Conservation (phyloP, 2,329 filamentous ascomycete genomes). For the Cordyceps sp. region DNA sequence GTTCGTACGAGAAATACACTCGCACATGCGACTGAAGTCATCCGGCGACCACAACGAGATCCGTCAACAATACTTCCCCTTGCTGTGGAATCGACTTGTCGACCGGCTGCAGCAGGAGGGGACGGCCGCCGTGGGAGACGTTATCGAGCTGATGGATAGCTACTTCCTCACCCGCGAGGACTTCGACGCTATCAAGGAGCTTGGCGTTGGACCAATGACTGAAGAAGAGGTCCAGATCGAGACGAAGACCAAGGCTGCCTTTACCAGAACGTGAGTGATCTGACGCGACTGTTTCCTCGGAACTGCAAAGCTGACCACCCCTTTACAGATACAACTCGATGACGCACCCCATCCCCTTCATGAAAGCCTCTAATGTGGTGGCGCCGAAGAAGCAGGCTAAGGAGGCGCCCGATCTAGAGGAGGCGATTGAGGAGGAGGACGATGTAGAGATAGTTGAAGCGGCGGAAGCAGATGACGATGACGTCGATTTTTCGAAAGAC, state of each 20-base stretch:
- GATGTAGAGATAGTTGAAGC: constrained; percentile 45
- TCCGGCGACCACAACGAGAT: constrained; percentile 89
- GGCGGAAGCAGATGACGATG: constrained; percentile 50
- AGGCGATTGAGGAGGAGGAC: constrained; percentile 87
- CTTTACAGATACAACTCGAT: constrained; percentile 61
- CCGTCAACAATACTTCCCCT: constrained; percentile 81
- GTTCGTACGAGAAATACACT: constrained; percentile 83
- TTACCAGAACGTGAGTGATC: constrained; percentile 64
- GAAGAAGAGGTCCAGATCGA: constrained; percentile 65
- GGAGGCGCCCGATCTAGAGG: constrained; percentile 84
- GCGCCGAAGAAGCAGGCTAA: constrained; percentile 55
- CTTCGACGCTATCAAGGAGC: constrained; percentile 80
- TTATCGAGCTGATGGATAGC: constrained; percentile 92
- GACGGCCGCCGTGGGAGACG: constrained; percentile 62
- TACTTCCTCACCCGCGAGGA: constrained; percentile 93
- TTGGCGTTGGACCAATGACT: constrained; percentile 74
- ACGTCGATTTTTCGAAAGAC: constrained; percentile 78
- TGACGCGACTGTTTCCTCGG: background rate
- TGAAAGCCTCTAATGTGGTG: constrained; percentile 70
- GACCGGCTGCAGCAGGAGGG: constrained; percentile 61
- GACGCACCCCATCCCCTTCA: constrained; percentile 83
- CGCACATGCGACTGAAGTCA: constrained; percentile 83
- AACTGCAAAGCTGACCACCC: background rate
- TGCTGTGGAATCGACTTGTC: constrained; percentile 70
- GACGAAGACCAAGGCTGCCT: constrained; percentile 69